A percentile compares a stretch with the other conserved stretches of the same genome.
These are phyloP conservation scores for Blastobotrys capitulatus DNA, from an alignment of 1,139 yeast genomes.

Conservation along the genomic window DNA sequence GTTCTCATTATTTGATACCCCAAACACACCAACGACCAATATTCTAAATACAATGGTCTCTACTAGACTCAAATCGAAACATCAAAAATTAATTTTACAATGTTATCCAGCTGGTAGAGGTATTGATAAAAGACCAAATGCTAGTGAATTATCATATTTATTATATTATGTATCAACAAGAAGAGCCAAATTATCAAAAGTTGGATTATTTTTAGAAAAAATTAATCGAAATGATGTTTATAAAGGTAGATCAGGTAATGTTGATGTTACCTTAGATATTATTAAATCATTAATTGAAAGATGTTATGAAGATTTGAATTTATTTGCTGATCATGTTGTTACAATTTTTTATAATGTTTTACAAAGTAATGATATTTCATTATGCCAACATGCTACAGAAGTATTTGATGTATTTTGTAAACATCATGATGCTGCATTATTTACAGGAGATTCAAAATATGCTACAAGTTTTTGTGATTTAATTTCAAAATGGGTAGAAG, in stretches of 20 bases:
- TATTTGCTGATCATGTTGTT: conserved; percentile 55
- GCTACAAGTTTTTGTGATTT: conserved; percentile 46
- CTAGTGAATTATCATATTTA: conserved; percentile 83
- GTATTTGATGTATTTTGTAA: conserved; percentile 55
- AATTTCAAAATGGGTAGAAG: conserved; percentile 21
- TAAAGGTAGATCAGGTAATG: conserved; percentile 65
- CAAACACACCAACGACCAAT: neutral
- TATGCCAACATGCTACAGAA: conserved; percentile 44
- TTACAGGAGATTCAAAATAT: conserved; percentile 65
- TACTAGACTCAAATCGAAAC: conserved; percentile 46
- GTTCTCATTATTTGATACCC: too few species aligned
- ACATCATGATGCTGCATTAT: conserved; percentile 60
- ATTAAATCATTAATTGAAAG: conserved; percentile 62
- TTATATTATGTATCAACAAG: conserved; percentile 90
- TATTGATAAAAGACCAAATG: conserved; percentile 81
- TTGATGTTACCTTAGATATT: conserved; percentile 74
- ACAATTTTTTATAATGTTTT: conserved; percentile 41
- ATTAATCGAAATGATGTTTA: conserved; percentile 60
- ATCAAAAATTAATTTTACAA: conserved; percentile 71
- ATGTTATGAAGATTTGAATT: conserved; percentile 78
- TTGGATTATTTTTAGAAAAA: conserved; percentile 60
- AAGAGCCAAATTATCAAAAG: conserved; percentile 81
- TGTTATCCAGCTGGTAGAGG: conserved; percentile 91
- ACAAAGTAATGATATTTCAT: conserved; percentile 48
- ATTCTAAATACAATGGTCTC: neutral